These are phyloP conservation scores for Phytophthora citricola DNA, from an alignment of 352 stramenopile genomes.

Conservation along the genomic window DNA sequence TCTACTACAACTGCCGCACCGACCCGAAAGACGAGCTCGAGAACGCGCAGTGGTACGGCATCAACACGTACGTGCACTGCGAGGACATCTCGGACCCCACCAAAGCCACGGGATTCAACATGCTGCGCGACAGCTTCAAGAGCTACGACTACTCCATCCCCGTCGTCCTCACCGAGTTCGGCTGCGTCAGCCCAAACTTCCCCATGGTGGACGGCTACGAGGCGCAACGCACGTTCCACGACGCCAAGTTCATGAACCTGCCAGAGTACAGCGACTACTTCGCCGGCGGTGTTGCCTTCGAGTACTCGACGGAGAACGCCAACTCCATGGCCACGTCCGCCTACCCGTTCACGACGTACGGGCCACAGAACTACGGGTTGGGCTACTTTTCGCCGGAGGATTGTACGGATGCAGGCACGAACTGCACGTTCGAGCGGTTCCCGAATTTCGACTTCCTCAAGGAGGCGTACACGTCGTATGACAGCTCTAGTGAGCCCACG, in stretches of 20 bases:
- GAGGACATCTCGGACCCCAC: conserved; percentile 51
- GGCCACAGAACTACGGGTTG: conserved; percentile 78
- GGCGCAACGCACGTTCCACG: conserved; percentile 79
- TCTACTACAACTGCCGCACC: conserved; percentile 88
- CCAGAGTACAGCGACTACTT: conserved; percentile 63
- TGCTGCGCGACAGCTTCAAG: conserved; percentile 65
- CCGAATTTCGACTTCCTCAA: conserved; percentile 74
- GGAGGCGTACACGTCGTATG: conserved; percentile 47
- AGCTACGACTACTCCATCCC: conserved; percentile 60
- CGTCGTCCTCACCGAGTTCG: conserved; percentile 41
- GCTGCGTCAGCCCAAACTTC: conserved; percentile 35
- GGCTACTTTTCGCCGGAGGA: conserved; percentile 73
- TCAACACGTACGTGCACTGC: conserved; percentile 88
- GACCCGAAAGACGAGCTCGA: conserved; percentile 66
- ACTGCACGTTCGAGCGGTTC: conserved; percentile 64
- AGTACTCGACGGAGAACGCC: conserved; percentile 83
- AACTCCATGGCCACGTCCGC: conserved; percentile 62
- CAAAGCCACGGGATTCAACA: conserved; percentile 63
- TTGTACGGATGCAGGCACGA: conserved; percentile 52
- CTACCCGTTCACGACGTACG: conserved; percentile 75
- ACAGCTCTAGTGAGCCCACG: conserved; percentile 40
- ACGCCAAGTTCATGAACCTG: conserved; percentile 68
- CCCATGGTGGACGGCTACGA: conserved; percentile 66
- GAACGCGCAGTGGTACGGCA: conserved; percentile 84
- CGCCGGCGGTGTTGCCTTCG: conserved; percentile 72